These are phyloP conservation scores for Boletus semigastroideus DNA, from an alignment of 1,284 basidiomycete species.

Conservation along the genomic window DNA sequence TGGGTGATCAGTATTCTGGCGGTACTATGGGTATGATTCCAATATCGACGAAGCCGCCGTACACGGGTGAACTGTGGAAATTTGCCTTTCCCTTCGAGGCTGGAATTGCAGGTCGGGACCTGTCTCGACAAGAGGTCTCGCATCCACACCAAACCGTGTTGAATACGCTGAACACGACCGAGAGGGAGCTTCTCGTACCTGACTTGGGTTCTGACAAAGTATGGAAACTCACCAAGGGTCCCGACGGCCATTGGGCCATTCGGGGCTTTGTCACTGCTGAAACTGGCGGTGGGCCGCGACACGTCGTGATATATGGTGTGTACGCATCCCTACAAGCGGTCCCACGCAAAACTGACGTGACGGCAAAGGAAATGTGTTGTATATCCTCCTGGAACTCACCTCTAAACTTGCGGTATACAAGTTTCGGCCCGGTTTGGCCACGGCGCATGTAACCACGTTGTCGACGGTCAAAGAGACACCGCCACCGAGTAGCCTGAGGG, in stretches of 20 bases:
- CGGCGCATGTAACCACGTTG: slow-evolving; percentile 36
- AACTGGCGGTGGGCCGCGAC: slow-evolving; percentile 66
- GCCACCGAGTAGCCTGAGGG: slow-evolving; percentile 41
- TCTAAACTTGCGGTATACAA: slow-evolving; percentile 55
- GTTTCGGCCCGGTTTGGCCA: slow-evolving; percentile 34
- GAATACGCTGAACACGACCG: slow-evolving; percentile 33
- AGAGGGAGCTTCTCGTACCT: slow-evolving; percentile 63
- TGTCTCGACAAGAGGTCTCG: slow-evolving; percentile 58
- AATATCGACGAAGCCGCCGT: slow-evolving; percentile 46
- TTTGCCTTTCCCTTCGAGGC: slow-evolving; percentile 40
- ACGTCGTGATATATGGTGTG: slow-evolving; percentile 61
- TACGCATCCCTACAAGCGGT: slow-evolving; percentile 8
- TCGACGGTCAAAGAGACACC: slow-evolving; percentile 47
- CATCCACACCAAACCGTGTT: slow-evolving; percentile 69
- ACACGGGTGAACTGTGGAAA: slow-evolving; percentile 36
- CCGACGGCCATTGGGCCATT: slow-evolving; percentile 46
- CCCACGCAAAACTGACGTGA: background rate
- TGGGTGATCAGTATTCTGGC: slow-evolving; percentile 51
- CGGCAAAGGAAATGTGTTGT: slow-evolving; percentile 51
- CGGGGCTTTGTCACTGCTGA: slow-evolving; percentile 44
- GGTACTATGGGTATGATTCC: slow-evolving; percentile 55
- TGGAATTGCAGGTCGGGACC: slow-evolving; percentile 55
- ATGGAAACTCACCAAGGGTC: slow-evolving; percentile 48
- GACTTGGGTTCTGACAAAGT: slow-evolving; percentile 70
- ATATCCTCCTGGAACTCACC: slow-evolving; percentile 64